A percentile compares a stretch with the other conserved stretches of the same genome.
Conservation (phyloP, 129 eudicot genomes). For the Silybum marianum region DNA sequence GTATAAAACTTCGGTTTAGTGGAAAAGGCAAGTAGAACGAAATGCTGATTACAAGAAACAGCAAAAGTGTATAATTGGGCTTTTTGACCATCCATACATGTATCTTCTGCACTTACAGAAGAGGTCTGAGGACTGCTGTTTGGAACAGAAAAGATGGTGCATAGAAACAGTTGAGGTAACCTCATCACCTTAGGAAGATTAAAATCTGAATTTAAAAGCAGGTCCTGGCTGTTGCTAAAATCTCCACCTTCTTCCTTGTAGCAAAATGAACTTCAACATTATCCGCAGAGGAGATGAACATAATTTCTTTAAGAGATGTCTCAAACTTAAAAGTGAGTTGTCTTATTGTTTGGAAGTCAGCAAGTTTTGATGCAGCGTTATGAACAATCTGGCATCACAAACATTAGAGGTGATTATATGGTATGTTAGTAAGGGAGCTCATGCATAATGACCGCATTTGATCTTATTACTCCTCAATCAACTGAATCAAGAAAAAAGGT, state of each 20-base stretch:
- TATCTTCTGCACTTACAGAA: too few species aligned
- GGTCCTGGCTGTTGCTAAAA: constrained; percentile 79
- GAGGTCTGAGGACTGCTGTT: too few species aligned
- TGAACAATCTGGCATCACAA: constrained; percentile 69
- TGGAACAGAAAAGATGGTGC: background rate
- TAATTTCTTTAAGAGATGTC: constrained; percentile 56
- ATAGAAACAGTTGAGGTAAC: background rate
- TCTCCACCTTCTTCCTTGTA: constrained; percentile 84
- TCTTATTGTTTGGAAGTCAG: constrained; percentile 80
- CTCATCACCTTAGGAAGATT: constrained; percentile 72
- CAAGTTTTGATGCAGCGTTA: constrained; percentile 90
- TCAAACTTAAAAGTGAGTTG: constrained; percentile 76
- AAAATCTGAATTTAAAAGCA: constrained; percentile 71
- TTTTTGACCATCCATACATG: background rate
- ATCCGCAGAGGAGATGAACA: constrained; percentile 79
- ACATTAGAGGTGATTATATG: too few species aligned
- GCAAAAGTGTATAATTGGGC: background rate
- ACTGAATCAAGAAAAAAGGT: background rate
- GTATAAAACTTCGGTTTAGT: too few species aligned
- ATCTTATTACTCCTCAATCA: constrained; percentile 3
- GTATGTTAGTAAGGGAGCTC: too few species aligned
- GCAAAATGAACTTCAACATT: constrained; percentile 99
- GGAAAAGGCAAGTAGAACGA: too few species aligned
- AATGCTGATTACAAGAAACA: background rate
- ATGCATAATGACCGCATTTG: too few species aligned